Evolutionary conservation across 257 asterid genomes (phyloP).

Genomic region (Penstemon davidsonii): DNA sequence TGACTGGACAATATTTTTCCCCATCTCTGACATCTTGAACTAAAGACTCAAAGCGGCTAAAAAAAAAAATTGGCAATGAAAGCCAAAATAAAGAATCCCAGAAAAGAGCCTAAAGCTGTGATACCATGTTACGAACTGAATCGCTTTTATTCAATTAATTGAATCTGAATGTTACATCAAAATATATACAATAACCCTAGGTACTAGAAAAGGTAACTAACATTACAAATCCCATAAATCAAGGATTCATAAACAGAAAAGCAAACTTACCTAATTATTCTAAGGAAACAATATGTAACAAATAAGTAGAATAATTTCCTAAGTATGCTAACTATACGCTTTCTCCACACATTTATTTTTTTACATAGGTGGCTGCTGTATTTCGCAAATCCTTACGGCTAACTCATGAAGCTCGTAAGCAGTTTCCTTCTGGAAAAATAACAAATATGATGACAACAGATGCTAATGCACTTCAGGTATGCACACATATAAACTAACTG

Average conservation of each 20-base stretch:
- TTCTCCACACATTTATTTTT: neutral
- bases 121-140: too few species aligned
- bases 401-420: conserved; percentile 49
- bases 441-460: conserved; percentile 62
- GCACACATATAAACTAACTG: conserved; percentile 20
- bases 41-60: neutral
- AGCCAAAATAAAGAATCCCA: neutral
- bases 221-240: too few species aligned
- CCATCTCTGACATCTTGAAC: neutral
- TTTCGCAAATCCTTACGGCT: conserved; percentile 48
- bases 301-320: too few species aligned
- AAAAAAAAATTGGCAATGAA: neutral
- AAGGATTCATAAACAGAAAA: too few species aligned
- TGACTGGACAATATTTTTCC: neutral
- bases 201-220: too few species aligned
- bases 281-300: conserved; percentile 27
- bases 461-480: conserved; percentile 89
- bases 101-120: neutral
- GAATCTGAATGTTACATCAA: too few species aligned
- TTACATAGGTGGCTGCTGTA: conserved; percentile 42
- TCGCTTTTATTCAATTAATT: too few species aligned
- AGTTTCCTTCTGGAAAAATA: conserved; percentile 46
- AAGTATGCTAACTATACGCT: too few species aligned
- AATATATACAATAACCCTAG: too few species aligned
- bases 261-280: conserved; percentile 12